phyloP scores from a whole-genome alignment of 164 flowering plant species.

The Berberis thunbergii region DNA sequence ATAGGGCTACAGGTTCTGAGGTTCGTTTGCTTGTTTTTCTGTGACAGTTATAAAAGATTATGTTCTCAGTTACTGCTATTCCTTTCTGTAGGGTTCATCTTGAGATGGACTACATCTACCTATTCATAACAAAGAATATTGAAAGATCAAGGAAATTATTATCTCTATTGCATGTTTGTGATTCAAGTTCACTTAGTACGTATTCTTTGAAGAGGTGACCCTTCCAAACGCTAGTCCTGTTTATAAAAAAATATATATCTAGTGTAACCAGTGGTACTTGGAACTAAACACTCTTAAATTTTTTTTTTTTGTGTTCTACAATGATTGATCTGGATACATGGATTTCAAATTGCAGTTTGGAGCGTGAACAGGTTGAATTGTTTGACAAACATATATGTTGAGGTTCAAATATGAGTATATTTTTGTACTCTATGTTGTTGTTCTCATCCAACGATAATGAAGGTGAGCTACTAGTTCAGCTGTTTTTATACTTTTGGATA shows the following conservation, averaged over 20 bases:
- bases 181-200: slow-evolving; percentile 12
- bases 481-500: too few relatives aligned
- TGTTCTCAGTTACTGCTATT: background rate
- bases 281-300: background rate
- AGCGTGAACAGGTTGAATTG: slow-evolving; percentile 56
- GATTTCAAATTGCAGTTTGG: slow-evolving; percentile 61
- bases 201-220: slow-evolving; percentile 41
- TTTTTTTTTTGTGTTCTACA: slow-evolving; percentile 5
- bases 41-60: background rate
- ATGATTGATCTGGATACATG: slow-evolving; percentile 22
- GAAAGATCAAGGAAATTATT: slow-evolving; percentile 47
- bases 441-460: slow-evolving; percentile 24
- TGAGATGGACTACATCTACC: slow-evolving; percentile 25
- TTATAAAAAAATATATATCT: background rate
- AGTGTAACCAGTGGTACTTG: background rate
- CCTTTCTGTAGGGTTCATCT: slow-evolving; percentile 35
- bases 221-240: background rate
- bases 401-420: slow-evolving; percentile 45
- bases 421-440: slow-evolving; percentile 55
- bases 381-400: slow-evolving; percentile 46
- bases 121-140: slow-evolving; percentile 44
- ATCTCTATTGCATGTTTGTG: slow-evolving; percentile 24
- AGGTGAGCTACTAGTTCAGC: slow-evolving; percentile 28
- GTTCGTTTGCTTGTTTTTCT: slow-evolving; percentile 24
- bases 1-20: slow-evolving; percentile 61